phyloP scores from a whole-genome alignment of 1,139 yeast species.

The Debaryomycetaceae sp. region DNA sequence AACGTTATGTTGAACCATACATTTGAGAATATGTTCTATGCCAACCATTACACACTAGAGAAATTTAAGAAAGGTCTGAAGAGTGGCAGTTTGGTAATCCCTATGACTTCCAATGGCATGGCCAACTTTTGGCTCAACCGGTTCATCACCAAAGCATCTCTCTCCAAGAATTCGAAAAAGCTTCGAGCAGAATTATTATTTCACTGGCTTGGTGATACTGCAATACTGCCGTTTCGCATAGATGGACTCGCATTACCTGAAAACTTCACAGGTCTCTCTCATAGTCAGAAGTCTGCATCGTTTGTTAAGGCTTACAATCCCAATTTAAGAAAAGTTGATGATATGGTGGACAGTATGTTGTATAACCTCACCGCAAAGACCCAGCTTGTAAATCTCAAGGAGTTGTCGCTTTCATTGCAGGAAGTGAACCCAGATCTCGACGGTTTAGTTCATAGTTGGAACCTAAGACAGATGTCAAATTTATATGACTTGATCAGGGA shows the following conservation, averaged over 20 bases:
- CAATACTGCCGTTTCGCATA: slow-evolving; percentile 5
- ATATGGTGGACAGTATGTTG: slow-evolving; percentile 36
- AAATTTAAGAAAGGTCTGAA: neutral
- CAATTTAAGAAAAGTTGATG: slow-evolving; percentile 27
- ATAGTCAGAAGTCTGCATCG: neutral
- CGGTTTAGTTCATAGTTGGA: slow-evolving; percentile 8
- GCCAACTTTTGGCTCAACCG: slow-evolving; percentile 37
- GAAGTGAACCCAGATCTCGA: slow-evolving; percentile 7
- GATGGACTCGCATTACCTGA: slow-evolving; percentile 4
- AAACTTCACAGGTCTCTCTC: slow-evolving; percentile 1
- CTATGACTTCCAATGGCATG: slow-evolving; percentile 36
- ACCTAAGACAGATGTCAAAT: slow-evolving; percentile 9
- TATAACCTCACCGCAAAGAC: slow-evolving; percentile 30
- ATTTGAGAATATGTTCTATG: slow-evolving; percentile 31
- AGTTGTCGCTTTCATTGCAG: slow-evolving; percentile 3
- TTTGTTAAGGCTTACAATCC: slow-evolving; percentile 1
- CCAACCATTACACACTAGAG: slow-evolving; percentile 17
- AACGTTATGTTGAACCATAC: slow-evolving; percentile 33
- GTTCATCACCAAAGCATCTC: slow-evolving; percentile 20
- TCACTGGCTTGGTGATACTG: slow-evolving; percentile 9
- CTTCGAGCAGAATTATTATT: slow-evolving; percentile 19
- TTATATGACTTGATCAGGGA: slow-evolving; percentile 9
- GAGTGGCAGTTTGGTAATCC: slow-evolving; percentile 15
- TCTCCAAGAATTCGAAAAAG: slow-evolving; percentile 18
- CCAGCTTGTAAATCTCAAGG: slow-evolving; percentile 16